Conservation (phyloP, 176 grass and related monocot genomes). For the Juncus effusus region DNA sequence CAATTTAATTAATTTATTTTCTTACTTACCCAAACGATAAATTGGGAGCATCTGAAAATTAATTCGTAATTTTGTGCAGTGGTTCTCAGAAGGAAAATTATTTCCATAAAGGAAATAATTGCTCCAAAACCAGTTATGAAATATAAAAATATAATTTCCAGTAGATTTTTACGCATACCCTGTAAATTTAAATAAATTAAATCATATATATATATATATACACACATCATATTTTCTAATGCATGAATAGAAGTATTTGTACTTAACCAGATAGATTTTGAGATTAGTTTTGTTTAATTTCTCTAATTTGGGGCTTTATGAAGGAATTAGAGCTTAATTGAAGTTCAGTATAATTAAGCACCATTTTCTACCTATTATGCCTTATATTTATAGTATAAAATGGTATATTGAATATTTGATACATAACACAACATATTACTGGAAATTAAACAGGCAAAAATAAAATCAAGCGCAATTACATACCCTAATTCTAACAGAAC, state of each 20-base stretch:
- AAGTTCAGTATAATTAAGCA: too few species aligned
- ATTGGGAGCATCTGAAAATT: conserved; percentile 50
- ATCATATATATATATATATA: too few species aligned
- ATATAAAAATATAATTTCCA: conserved; percentile 42
- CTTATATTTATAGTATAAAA: too few species aligned
- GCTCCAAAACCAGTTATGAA: conserved; percentile 51
- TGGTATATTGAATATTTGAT: background rate
- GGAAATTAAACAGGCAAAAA: conserved; percentile 6
- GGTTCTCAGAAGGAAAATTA: conserved; percentile 38
- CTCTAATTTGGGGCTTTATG: too few species aligned
- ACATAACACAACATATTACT: background rate
- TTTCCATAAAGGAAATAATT: conserved; percentile 45
- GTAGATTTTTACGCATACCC: conserved; percentile 38
- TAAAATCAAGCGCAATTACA: background rate
- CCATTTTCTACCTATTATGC: too few species aligned
- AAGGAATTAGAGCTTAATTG: too few species aligned
- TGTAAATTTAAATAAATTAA: background rate
- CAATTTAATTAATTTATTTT: too few species aligned
- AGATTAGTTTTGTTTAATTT: too few species aligned
- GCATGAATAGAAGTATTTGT: background rate
- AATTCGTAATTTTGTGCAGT: conserved; percentile 39
- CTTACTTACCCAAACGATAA: conserved; percentile 67
- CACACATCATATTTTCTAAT: background rate
- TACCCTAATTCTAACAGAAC: conserved; percentile 33
- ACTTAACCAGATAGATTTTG: too few species aligned